Evolutionary conservation across 2,329 filamentous ascomycete species (phyloP).

Genomic region (Talaromyces sp.): DNA sequence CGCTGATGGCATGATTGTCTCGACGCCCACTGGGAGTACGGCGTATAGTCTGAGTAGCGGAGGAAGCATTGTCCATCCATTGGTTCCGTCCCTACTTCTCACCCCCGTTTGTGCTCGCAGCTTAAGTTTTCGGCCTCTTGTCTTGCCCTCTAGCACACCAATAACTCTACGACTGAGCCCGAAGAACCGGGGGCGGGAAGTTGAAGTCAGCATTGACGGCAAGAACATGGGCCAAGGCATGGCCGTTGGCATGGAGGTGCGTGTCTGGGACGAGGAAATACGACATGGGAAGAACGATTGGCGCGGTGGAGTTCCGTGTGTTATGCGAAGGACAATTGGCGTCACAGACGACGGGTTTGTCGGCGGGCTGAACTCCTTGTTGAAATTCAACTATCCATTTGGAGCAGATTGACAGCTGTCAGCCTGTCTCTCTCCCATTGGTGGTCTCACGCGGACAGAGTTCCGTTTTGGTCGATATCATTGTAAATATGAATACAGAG

Average conservation of each 20-base stretch:
- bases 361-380: constrained; percentile 80
- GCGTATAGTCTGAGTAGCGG: constrained; percentile 93
- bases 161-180: constrained; percentile 77
- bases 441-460: neutral
- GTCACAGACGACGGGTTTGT: constrained; percentile 84
- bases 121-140: constrained; percentile 84
- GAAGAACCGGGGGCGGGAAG: constrained; percentile 69
- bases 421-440: neutral
- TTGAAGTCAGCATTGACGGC: constrained; percentile 76
- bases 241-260: constrained; percentile 73
- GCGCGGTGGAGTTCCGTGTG: constrained; percentile 83
- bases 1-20: constrained; percentile 90
- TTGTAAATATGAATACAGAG: neutral
- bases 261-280: constrained; percentile 82
- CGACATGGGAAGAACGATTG: constrained; percentile 48
- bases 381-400: constrained; percentile 98
- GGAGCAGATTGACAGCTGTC: constrained; percentile 51
- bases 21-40: constrained; percentile 89
- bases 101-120: constrained; percentile 93
- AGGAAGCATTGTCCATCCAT: constrained; percentile 87
- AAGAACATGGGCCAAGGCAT: constrained; percentile 61
- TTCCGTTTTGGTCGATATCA: neutral
- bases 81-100: constrained; percentile 81
- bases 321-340: constrained; percentile 62
- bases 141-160: constrained; percentile 79